Evolutionary conservation across 768 basidiomycete species (phyloP).

Genomic region (Termitomyces sp.): DNA sequence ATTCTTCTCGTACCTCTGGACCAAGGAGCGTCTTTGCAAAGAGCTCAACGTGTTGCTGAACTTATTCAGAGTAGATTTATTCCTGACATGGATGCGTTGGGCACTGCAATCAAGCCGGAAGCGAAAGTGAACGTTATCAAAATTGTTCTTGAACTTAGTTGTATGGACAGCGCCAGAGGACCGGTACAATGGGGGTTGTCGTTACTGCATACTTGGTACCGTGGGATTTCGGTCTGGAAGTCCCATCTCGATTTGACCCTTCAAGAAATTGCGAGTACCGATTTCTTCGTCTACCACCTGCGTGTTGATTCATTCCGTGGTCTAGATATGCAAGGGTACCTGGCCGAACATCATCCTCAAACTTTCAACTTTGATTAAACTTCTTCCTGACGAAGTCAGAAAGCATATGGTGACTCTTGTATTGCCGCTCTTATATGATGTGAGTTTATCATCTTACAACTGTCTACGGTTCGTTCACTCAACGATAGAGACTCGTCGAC

Average conservation of each 20-base stretch:
- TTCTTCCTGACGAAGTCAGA: conserved; percentile 43
- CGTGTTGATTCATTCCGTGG: conserved; percentile 1
- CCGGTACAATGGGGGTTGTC: conserved; percentile 24
- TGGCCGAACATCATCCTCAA: conserved; percentile 39
- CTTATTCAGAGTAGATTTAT: conserved; percentile 42
- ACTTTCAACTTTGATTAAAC: conserved; percentile 35
- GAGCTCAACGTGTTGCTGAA: conserved; percentile 26
- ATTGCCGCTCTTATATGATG: conserved; percentile 46
- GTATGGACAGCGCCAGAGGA: conserved; percentile 20
- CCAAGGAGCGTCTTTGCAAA: conserved; percentile 7
- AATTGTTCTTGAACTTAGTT: conserved; percentile 35
- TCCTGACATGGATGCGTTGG: conserved; percentile 40
- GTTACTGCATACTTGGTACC: conserved; percentile 34
- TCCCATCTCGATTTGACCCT: conserved; percentile 32
- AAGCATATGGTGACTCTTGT: conserved; percentile 31
- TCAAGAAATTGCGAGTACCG: conserved; percentile 32
- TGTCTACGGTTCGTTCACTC: conserved; percentile 27
- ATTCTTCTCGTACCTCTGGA: conserved; percentile 16
- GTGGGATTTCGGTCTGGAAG: conserved; percentile 34
- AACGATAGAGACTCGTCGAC: conserved; percentile 43
- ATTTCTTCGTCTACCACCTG: not conserved
- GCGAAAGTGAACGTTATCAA: conserved; percentile 33
- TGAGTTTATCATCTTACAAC: conserved; percentile 21
- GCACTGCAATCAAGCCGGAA: conserved; percentile 21
- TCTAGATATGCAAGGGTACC: conserved; percentile 29